Evolutionary conservation across 805 yeast genomes (phyloP), one percentile per base, ranked within the genome.

Genomic region (Candida cerambycidarum): DNA sequence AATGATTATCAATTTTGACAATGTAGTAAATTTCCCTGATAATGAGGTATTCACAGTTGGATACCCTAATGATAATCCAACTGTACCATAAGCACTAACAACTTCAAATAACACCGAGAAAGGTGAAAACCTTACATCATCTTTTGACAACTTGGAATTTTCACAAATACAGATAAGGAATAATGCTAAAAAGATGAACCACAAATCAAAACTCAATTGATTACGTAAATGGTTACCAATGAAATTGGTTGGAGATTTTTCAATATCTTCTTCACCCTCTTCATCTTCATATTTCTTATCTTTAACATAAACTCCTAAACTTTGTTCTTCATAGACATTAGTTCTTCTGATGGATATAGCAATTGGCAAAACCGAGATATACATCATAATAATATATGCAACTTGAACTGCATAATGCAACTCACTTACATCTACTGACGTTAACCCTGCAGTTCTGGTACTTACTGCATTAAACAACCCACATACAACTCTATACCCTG

Each of bases 291-390:
- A 36, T 7, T 39, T 30, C 7, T 63, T 62, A n/a, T 67, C 75
- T 32, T 57, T 58, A 12, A 67, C 56, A 57, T 87, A 90, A n/a
- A 89, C 76, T n/a, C 99, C 99, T 43, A 93, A 67, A 0, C 97
- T 86, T 59, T 89, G 98, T 57, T 93, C 99, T 61, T 93, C 99
- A 66, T 93, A 93, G 42, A 93, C 99, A 61, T 93, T 93, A 14
- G 99, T 93, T 61, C 97, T 79, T 67, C 99, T 81, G 48, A 93
- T 89, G 29, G 97, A 88, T 50, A 93, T 93, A 24, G 99, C 99
- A 53, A 93, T 70, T 1, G 99, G 99, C 58, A 90, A 73, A 33
- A 92, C 97, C 12, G 98, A 92, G 19, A 93, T 89, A 66, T 93
- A 93, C 99, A 93, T 93, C 98, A 93, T 92, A 46, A 93, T 76